Conservation (phyloP, 31 red algal genomes). For the Endocladia muricata region DNA sequence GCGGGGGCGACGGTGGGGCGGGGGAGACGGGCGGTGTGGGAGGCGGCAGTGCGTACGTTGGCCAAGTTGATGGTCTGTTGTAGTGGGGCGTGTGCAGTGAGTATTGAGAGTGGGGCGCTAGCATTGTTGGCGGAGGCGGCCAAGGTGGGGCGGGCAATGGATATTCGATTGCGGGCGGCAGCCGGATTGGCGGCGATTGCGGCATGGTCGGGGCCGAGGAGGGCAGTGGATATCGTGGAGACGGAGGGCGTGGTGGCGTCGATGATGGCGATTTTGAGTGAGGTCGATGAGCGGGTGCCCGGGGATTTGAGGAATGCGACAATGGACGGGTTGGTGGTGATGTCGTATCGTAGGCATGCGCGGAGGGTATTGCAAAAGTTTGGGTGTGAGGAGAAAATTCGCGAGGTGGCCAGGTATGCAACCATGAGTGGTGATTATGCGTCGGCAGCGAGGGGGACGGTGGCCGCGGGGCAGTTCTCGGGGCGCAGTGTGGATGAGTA, state of each 20-base stretch:
- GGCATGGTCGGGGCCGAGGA: constrained; percentile 52
- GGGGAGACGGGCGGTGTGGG: constrained; percentile 11
- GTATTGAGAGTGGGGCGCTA: constrained; percentile 29
- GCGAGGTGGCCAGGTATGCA: constrained; percentile 29
- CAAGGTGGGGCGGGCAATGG: constrained; percentile 6
- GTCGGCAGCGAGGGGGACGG: constrained; percentile 44
- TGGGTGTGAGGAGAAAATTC: constrained; percentile 58
- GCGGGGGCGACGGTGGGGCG: not conserved
- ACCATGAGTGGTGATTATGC: constrained; percentile 52
- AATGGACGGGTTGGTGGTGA: constrained; percentile 52
- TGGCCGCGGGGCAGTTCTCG: constrained; percentile 55
- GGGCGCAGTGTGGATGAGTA: constrained; percentile 60
- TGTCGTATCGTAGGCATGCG: constrained; percentile 55
- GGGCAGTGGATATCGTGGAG: constrained; percentile 47
- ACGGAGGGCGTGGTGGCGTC: constrained; percentile 38
- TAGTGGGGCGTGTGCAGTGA: constrained; percentile 23
- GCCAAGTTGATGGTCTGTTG: constrained; percentile 48
- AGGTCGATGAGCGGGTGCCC: constrained; percentile 35
- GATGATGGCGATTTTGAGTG: constrained; percentile 41
- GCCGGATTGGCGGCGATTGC: constrained; percentile 46
- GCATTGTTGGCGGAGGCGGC: constrained; percentile 26
- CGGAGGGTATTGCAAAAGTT: constrained; percentile 43
- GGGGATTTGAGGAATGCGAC: constrained; percentile 37
- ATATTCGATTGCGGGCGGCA: constrained; percentile 42
- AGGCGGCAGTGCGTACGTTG: constrained; percentile 46